Percentiles rank a stretch among this genome's conserved stretches.
Evolutionary conservation across 225 moss, liverwort and hornwort species (phyloP).

Genomic region (Neckera pumila): DNA sequence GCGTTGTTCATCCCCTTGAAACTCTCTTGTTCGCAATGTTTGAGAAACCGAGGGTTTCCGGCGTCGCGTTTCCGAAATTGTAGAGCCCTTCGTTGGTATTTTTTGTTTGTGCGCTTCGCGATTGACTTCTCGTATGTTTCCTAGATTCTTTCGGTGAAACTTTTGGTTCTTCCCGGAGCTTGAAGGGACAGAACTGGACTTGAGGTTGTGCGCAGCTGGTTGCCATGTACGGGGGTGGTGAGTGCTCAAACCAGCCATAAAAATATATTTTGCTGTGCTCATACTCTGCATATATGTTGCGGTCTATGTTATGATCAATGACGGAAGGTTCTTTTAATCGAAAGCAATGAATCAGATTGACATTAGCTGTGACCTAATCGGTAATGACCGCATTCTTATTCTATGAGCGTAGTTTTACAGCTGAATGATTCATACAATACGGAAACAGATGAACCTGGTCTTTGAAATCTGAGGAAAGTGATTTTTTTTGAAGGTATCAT

Average conservation of each 20-base stretch:
- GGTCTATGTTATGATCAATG: not conserved
- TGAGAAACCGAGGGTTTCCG: not conserved
- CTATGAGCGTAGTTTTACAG: not conserved
- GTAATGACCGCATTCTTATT: not conserved
- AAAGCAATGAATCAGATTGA: not conserved
- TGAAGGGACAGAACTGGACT: not conserved
- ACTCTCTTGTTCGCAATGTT: not conserved
- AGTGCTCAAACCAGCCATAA: not conserved
- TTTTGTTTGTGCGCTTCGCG: not conserved
- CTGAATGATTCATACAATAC: not conserved
- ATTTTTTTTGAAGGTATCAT: not conserved
- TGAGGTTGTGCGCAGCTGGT: conserved; percentile 9
- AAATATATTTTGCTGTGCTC: not conserved
- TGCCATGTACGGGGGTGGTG: conserved; percentile 50
- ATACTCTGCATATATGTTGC: not conserved
- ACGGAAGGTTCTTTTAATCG: not conserved
- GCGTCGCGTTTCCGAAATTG: not conserved
- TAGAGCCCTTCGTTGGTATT: not conserved
- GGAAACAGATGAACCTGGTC: not conserved
- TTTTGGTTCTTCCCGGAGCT: not conserved
- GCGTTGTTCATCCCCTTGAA: not conserved
- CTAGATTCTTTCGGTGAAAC: not conserved
- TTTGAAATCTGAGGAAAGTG: not conserved
- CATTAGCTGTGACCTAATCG: not conserved
- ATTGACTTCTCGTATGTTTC: not conserved